phyloP scores from a whole-genome alignment of 2,329 filamentous ascomycete genomes.

The Fusarium longipes region DNA sequence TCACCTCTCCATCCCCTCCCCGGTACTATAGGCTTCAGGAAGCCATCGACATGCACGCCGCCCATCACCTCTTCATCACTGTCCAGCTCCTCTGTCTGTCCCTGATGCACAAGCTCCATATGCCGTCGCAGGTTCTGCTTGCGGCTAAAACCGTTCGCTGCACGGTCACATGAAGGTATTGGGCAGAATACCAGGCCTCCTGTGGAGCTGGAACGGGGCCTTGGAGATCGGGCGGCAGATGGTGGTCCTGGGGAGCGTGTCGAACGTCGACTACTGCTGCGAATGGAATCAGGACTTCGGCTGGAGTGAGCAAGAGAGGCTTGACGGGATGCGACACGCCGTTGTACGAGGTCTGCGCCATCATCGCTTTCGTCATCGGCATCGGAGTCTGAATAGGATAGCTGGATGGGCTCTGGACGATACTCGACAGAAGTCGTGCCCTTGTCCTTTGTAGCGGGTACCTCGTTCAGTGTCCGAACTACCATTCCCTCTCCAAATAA shows the following conservation, averaged over 20 bases:
- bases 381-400: constrained; percentile 41
- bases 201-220: constrained; percentile 48
- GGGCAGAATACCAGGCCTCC: constrained; percentile 53
- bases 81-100: constrained; percentile 51
- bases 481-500: constrained; percentile 80
- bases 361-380: constrained; percentile 44
- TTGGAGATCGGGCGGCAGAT: constrained; percentile 21
- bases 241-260: constrained; percentile 35
- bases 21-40: constrained; percentile 66
- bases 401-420: constrained; percentile 46
- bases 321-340: constrained; percentile 48
- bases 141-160: constrained; percentile 52
- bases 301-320: constrained; percentile 47
- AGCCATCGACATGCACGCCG: constrained; percentile 76
- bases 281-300: constrained; percentile 40
- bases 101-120: constrained; percentile 54
- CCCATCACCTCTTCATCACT: constrained; percentile 68
- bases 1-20: constrained; percentile 61
- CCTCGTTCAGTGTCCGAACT: constrained; percentile 65
- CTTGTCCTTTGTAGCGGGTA: constrained; percentile 37
- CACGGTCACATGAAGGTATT: constrained; percentile 52
- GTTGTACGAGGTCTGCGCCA: constrained; percentile 44
- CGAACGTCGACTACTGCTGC: constrained; percentile 39
- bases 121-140: constrained; percentile 54
- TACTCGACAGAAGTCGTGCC: constrained; percentile 47